Base-by-base conservation (phyloP, 176 grass and related monocot genomes). In the Aegilops longissima region DNA sequence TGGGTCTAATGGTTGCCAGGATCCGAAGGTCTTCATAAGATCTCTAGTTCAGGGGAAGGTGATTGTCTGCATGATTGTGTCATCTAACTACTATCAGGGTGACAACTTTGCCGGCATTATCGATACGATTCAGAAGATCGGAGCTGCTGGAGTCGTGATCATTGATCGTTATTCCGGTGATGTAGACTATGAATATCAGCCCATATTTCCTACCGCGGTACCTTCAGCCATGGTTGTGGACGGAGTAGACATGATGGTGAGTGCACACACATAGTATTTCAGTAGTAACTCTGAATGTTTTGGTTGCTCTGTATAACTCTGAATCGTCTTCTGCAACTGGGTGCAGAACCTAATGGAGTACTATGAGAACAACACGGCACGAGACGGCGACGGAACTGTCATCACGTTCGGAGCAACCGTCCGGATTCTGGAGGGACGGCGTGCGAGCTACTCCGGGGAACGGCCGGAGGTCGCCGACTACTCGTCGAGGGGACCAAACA, bases 401-500 rank as follows among this genome's bases (percentile, higher is more conserved):
- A 79, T 63, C 29, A 88, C 65, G 42, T 98, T 90, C 66, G 84
- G 90, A 44, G 93, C 90, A 14, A 89, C 84, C 11, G 86, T 80
- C 40, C 31, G 90, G 59, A 94, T 98, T 64, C 80, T 65, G 64
- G 93, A 95, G 17, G 96, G 93, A 68, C 92, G 92, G 13, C 90
- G 52, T 17, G 96, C 93, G 66, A 86, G 78, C 73, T 98, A 98
- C 79, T 91, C 86, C 16, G 76, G 52, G 13, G 82, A 90, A 33
- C 86, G 82, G 2, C 93, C 92, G 18, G 76, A 64, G 5, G 92
- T 98, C 0, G 87, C 94, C 25, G 85, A 84, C 61, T 96, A 94
- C 86, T 98, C 93, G 64, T 92, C 93, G 31, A 88, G 96, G 83
- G 96, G 96, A 13, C 92, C 96, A 9, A 90, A 91, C 89, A 73